Base-by-base conservation (phyloP, 2,329 filamentous ascomycete genomes). In the Sarocladium brachiariae region DNA sequence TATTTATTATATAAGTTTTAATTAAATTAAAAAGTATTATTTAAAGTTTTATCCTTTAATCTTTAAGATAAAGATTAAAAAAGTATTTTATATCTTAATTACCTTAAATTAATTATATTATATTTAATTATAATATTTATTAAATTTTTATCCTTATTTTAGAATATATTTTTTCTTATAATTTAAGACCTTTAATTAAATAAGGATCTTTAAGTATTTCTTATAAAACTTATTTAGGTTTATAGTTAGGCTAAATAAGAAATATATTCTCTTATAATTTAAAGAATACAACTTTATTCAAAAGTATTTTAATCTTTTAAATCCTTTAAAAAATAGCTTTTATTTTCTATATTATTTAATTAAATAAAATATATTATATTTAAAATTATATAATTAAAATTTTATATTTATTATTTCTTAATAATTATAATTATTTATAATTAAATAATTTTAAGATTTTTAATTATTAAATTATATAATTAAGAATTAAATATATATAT, bases 391-490 rank as follows among this genome's bases (percentile, higher is more conserved):
- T 8, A 31, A 14, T 31, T 8, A 8, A 8, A 14, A 8, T 31
- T 31, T 27, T 24, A 18, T 31, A 30, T 11, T 47, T n/a, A 27
- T n/a, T 27, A n/a, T 47, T 31, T 18, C 31, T 18, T 47, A 31
- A 25, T 31, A 31, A 31, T 31, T 31, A 31, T 31, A 31, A 31
- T 31, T 8, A 14, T 14, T 31, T 31, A 31, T 70, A 31, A 14
- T 14, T 31, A 31, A n/a, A n/a, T n/a, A n/a, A n/a, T n/a, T n/a
- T n/a, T n/a, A n/a, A n/a, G n/a, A n/a, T n/a, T n/a, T n/a, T n/a
- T n/a, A n/a, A n/a, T n/a, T n/a, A n/a, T n/a, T n/a, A n/a, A n/a
- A n/a, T n/a, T n/a, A n/a, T n/a, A n/a, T n/a, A n/a, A n/a, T n/a
- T n/a, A n/a, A n/a, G n/a, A n/a, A n/a, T n/a, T n/a, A n/a, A n/a